These are phyloP conservation scores for Globisporangium alternatum DNA, from an alignment of 352 stramenopile species.

Conservation along the genomic window DNA sequence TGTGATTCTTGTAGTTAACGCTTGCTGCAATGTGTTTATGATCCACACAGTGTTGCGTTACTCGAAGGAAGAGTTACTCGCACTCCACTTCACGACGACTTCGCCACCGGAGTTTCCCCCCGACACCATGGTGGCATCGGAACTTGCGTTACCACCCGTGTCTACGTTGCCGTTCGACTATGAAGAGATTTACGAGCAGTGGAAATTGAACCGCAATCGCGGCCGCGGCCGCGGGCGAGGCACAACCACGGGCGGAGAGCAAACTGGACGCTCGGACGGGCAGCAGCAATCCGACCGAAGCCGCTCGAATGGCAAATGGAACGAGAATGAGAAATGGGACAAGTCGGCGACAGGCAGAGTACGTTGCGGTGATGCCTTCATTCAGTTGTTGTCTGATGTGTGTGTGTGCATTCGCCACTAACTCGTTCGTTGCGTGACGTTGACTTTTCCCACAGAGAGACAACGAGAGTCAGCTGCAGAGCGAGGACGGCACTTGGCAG, in stretches of 20 bases:
- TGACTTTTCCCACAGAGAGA: constrained; percentile 18
- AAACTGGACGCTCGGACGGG: constrained; percentile 12
- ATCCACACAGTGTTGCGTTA: constrained; percentile 62
- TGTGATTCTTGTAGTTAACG: neutral
- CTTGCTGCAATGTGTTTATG: neutral
- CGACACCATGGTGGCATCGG: constrained; percentile 65
- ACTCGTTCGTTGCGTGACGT: neutral
- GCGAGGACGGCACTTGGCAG: constrained; percentile 57
- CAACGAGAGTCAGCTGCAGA: constrained; percentile 21
- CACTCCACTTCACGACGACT: constrained; percentile 57
- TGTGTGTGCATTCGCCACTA: neutral
- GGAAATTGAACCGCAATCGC: constrained; percentile 76
- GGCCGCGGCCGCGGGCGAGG: constrained; percentile 69
- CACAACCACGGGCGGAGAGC: constrained; percentile 23
- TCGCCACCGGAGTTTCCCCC: constrained; percentile 49
- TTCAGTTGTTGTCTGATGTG: too few species aligned
- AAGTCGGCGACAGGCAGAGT: constrained; percentile 35
- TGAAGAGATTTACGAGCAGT: constrained; percentile 88
- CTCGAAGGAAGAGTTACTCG: constrained; percentile 74
- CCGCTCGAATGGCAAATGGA: constrained; percentile 46
- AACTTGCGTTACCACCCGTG: constrained; percentile 66
- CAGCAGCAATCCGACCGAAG: constrained; percentile 37
- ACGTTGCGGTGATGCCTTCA: neutral
- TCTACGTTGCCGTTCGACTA: constrained; percentile 81
- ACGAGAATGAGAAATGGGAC: constrained; percentile 40